Base-by-base conservation (phyloP, 192 early-diverging fungal genomes). In the Gigaspora rosea region DNA sequence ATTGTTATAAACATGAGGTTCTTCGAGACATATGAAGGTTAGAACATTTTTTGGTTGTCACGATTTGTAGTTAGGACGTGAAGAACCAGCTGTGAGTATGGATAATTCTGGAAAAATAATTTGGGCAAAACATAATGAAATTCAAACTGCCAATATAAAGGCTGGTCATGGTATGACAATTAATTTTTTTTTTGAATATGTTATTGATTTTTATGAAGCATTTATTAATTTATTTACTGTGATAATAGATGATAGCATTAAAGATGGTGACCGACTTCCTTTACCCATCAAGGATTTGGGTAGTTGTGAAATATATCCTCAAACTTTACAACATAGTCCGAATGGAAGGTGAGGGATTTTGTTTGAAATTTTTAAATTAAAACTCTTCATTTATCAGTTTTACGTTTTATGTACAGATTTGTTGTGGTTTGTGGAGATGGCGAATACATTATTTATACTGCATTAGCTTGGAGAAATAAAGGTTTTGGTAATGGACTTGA, bases 371-470 rank as follows among this genome's bases (percentile, higher is more conserved):
- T 54, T 56, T 12, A 1, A 18, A 18, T 18, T 56, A 11, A 11
- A 13, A 18, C 12, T 56, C 9, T 4, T 56, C 4, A 56, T 13
- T n/a, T 56, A 11, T 20, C 22, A 22, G 7, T 27, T 61, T n/a
- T 13, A 41, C 2, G 15, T 27, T 50, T 69, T 32, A 10, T 10
- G 9, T 61, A 33, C 18, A 81, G 83, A 64, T 99, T 99, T 84
- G 97, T 97, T 22, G 98, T 97, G 20, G 98, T 98, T 12, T 97
- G 96, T 79, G 98, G 98, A 48, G 97, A 99, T 80, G 96, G 96
- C 62, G 98, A 99, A 86, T 99, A 96, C 82, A 99, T 99, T 73
- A 98, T 99, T 79, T 99, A 99, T 85, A 99, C 98, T 18, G 98
- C 98, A 8, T 88, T 99, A 32, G 96, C 98, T 8, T 99, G 98